Evolutionary conservation across 106 monocot species (phyloP), one percentile per base, ranked within the genome.

Genomic region (Amphibolis antarctica): DNA sequence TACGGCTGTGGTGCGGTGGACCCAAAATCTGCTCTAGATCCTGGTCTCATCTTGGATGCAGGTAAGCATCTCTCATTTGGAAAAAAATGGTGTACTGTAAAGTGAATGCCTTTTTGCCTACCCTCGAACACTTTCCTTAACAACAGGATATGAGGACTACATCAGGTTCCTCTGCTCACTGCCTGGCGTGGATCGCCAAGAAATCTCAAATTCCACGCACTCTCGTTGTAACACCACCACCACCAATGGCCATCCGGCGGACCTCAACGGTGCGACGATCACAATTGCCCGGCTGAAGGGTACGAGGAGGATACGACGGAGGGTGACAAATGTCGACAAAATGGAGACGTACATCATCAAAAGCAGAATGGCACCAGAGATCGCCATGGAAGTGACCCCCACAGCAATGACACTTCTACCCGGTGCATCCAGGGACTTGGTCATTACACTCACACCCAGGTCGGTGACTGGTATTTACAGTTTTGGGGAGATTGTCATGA

Each of bases 1-100:
- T 89, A 77, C 73, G 94, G 94, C 4, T 84, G 86, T 42, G 94
- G 94, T 31, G 94, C 89, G 12, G 94, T 96, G 50, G 71, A 86
- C 47, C 89, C 89, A 12, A 84, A 73, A 67, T 81, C 86, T 53
- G 89, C 94, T 53, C 69, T 96, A 9, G 94, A 96, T 66, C 94
- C 94, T 42, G 94, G 94, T 48, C 94, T 96, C 56, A 66, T 96
- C 64, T 67, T 96, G 12, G 94, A 96, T 75, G 80, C 89, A 70
- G 62, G 94, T 86, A 89, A 46, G 0, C 13, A 27, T 19, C 17
- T 29, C 13, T 28, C 7, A 36, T 4, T 36, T 36, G 4, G 36
- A 36, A 36, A 36, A 36, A 7, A 36, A 7, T 7, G 7, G 36
- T 4, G 36, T 7, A 36, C 36, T 2, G 36, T n/a, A 36, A 36